These are phyloP conservation scores for Triticum monococcum DNA, from an alignment of 176 grass and related monocot genomes.

Conservation along the genomic window DNA sequence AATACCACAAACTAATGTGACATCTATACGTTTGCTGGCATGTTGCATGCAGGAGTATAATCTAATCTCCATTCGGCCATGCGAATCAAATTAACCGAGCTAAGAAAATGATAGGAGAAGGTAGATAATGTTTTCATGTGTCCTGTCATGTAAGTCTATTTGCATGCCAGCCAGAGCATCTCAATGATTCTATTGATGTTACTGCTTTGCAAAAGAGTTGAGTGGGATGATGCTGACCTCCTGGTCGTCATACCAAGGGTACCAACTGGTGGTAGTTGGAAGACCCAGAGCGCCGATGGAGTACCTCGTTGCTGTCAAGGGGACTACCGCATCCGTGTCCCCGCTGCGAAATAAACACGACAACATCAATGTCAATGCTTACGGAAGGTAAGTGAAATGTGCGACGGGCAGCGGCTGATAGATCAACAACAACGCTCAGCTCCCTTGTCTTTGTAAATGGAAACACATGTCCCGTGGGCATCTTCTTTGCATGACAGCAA, in stretches of 20 bases:
- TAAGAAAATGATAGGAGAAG: not conserved
- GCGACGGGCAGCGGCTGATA: not conserved
- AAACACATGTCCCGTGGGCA: not conserved
- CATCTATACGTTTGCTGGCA: not conserved
- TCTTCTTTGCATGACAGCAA: not conserved
- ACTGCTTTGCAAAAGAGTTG: not conserved
- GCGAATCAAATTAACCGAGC: not conserved
- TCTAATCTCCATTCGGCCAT: too few relatives aligned
- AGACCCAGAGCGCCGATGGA: constrained; percentile 67
- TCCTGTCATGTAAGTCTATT: not conserved
- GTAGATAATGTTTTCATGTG: not conserved
- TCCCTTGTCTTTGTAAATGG: not conserved
- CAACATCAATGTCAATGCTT: not conserved
- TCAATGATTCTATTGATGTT: not conserved
- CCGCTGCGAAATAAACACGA: constrained; percentile 44
- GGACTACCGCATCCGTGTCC: constrained; percentile 74
- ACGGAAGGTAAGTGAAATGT: not conserved
- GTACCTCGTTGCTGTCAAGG: constrained; percentile 76
- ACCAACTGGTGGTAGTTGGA: constrained; percentile 49
- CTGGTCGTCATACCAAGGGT: constrained; percentile 69
- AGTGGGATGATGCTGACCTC: constrained; percentile 29
- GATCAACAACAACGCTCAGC: not conserved
- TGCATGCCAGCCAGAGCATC: not conserved
- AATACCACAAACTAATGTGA: not conserved
- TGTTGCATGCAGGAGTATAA: too few relatives aligned